Conservation (phyloP, 148 eudicot genomes). For the Vaccinium macrocarpon region DNA sequence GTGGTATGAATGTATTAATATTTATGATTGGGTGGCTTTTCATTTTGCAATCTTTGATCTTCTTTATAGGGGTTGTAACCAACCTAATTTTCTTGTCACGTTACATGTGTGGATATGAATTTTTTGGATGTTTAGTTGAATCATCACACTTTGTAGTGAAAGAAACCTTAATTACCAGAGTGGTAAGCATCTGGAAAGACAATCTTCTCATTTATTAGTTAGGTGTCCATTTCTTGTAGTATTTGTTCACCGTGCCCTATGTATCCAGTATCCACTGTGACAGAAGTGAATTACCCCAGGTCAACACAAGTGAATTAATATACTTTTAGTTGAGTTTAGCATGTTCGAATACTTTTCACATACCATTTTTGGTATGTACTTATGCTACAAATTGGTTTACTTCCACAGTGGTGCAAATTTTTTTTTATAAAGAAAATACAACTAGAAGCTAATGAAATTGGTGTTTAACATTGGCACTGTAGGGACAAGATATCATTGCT, state of each 20-base stretch:
- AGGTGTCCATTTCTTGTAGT: background rate
- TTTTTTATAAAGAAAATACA: background rate
- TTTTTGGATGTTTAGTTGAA: background rate
- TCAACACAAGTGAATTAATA: background rate
- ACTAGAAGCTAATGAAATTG: background rate
- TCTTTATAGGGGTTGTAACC: background rate
- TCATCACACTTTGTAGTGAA: background rate
- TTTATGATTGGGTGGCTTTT: background rate
- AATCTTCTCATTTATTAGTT: background rate
- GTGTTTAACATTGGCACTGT: slow-evolving; percentile 7
- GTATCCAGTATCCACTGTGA: background rate
- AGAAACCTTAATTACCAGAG: background rate
- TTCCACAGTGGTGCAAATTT: background rate
- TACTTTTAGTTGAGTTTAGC: background rate
- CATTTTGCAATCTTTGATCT: slow-evolving; percentile 6
- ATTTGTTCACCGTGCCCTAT: background rate
- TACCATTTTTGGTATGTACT: background rate
- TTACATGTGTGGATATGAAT: background rate
- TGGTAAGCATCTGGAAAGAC: background rate
- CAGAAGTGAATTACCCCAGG: background rate
- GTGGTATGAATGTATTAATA: background rate
- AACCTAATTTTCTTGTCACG: background rate
- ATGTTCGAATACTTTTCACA: background rate
- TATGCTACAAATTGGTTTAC: background rate
- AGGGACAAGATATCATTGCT: slow-evolving; percentile 91